Evolutionary conservation across 441 rosid species (phyloP).

Genomic region (Arabidopsis hybrid): DNA sequence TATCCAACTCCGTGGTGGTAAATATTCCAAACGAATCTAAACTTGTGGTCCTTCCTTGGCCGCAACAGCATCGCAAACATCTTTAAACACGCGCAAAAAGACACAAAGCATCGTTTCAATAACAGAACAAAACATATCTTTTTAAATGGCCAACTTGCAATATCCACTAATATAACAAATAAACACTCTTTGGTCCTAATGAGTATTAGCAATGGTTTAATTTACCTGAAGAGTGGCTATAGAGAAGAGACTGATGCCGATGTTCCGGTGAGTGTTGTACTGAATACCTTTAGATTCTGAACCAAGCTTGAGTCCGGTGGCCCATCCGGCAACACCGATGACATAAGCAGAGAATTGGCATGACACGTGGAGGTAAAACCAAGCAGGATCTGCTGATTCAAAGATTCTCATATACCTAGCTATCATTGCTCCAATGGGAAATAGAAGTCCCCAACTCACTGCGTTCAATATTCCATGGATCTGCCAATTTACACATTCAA

Average conservation of each 20-base stretch:
- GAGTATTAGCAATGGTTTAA: not conserved
- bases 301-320: conserved; percentile 71
- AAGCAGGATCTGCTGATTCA: conserved; percentile 69
- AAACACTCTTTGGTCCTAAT: not conserved
- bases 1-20: conserved; percentile 74
- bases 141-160: conserved; percentile 24
- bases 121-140: conserved; percentile 27
- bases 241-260: conserved; percentile 64
- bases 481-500: conserved; percentile 38
- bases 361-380: conserved; percentile 70
- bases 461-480: conserved; percentile 70
- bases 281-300: conserved; percentile 52
- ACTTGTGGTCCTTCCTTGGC: conserved; percentile 77
- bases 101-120: conserved; percentile 24
- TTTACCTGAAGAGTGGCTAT: conserved; percentile 70
- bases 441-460: conserved; percentile 72
- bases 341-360: conserved; percentile 66
- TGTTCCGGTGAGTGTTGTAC: conserved; percentile 52
- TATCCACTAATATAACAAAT: not conserved
- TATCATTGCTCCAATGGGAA: conserved; percentile 62
- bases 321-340: conserved; percentile 82
- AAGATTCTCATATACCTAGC: conserved; percentile 64
- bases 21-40: conserved; percentile 63
- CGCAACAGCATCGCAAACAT: conserved; percentile 65
- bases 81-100: conserved; percentile 40